Evolutionary conservation across 805 yeast genomes (phyloP), one percentile per base, ranked within the genome.

Genomic region (Cyberlindnera suaveolens): DNA sequence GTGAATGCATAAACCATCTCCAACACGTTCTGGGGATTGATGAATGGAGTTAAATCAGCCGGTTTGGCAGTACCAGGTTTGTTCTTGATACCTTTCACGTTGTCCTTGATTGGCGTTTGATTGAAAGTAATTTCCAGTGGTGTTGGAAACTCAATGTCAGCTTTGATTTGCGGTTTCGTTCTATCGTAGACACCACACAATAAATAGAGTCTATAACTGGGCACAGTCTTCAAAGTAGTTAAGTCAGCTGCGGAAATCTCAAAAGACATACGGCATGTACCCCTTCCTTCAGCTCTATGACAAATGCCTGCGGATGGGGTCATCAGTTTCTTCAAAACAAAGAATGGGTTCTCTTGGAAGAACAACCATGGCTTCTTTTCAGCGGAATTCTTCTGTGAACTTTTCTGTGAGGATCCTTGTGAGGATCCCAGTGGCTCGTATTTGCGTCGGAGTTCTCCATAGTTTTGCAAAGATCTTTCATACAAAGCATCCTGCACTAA

Each of bases 51-150:
- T 34, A 91, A 51, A 59, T 90, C 85, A 0, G 87, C 89, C 0
- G 97, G 96, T 47, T 77, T 74, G 1, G 89, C 82, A 0, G 96
- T 81, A 0, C 96, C 96, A 0, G 75, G 74, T 45, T 73, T 76
- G 38, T 82, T 83, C 56, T 87, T 87, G 27, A 89, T 65, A 1
- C 97, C 97, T 43, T 80, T 76, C 2, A 80, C 75, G 46, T 77
- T 77, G 31, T 72, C 80, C 34, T 71, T 72, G 2, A 82, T 57
- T 14, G 59, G 62, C 3, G 50, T 47, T 5, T 70, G 71, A 56
- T 91, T 87, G 33, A 85, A 70, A 34, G 69, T 70, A 3, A 90
- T 66, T 55, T 85, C 95, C 37, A 81, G 65, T 5, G 86, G 87
- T 23, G 65, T 68, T 0, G 98, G 97, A 52, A 78, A 90, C 51